Base-by-base conservation (phyloP, 73 alveolate genomes). In the Strombidium stylifer region DNA sequence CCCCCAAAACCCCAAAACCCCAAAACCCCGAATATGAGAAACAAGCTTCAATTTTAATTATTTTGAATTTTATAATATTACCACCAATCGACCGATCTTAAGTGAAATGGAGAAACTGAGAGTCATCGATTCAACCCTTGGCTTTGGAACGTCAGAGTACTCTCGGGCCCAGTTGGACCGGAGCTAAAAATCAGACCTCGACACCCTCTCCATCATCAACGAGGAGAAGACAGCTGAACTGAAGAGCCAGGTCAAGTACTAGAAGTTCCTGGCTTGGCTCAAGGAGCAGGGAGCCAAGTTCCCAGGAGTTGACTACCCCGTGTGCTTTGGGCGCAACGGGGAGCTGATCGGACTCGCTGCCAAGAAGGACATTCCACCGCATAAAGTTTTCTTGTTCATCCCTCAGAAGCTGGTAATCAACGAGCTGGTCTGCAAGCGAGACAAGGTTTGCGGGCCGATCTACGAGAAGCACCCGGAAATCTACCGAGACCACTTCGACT, bases 231-330 rank as follows among this genome's bases (percentile, higher is more conserved):
- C 70, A 32, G 31, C 23, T 32, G 34, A 8, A 35, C 26, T 56
- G 5, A 30, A 36, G 21, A 23, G 39, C 19, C 16, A 15, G 19
- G 44, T 36, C 21, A 56, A 56, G 24, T 56, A 56, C 21, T 18
- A 21, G 11, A 14, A 34, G 2, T 56, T 56, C 21, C 19, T 14
- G n/a, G 39, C 34, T 11, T 59, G 73, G 73, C 31, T 59, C 2
- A 47, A 59, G 34, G 57, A 59, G 41, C 35, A 59, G 28, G 73
- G 73, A 6, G 73, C 40, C 1, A 5, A 37, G 26, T 24, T 37
- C 16, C 73, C 73, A 23, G 59, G 55, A 5, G 73, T 59, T 7
- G 69, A 66, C 10, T 66, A 66, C 37, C 80, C 80, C 10, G 80
- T 66, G 19, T 67, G 69, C 6, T 66, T 66, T 49, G 80, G 80